Evolutionary conservation across 2,329 filamentous ascomycete species (phyloP), one percentile per base, ranked within the genome.

Genomic region (Colletotrichum gigasporum): DNA sequence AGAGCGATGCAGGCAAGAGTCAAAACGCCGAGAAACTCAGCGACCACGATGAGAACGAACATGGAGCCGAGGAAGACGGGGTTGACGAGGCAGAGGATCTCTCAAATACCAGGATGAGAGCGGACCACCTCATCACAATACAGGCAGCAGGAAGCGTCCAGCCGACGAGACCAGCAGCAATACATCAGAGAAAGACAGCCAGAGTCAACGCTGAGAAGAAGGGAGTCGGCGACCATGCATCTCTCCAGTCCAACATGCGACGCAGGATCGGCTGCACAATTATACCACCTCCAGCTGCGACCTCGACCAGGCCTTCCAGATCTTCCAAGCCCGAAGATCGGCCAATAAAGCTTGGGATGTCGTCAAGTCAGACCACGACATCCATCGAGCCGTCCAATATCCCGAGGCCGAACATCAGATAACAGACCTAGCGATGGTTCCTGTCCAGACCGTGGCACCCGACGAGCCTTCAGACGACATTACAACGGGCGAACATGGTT

Each of bases 381-480:
- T 34, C 30, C n/a, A 35, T 18, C 39, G 26, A 60, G 24, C 32
- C 20, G 51, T 53, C 28, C n/a, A 32, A 10, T 20, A 12, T 18
- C n/a, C 37, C 18, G 26, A 22, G 32, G 18, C 61, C 55, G 61
- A 63, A 53, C 14, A 47, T 35, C 55, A 20, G 61, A 60, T 47
- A 48, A 42, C 22, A 18, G 11, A 26, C 24, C 55, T 22, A 24
- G 11, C 9, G 8, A 32, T 5, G 26, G 5, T 12, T 20, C 42
- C 24, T 52, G 35, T 30, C 42, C 26, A 20, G 24, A 42, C 20
- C n/a, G 14, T 35, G 4, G 53, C 28, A 16, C 18, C 39, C 10
- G 52, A 14, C 39, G 18, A 58, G 24, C 16, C 26, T 51, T 51
- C 45, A 7, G 55, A 45, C 39, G 53, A 63, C 18, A 47, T 28